Conservation (phyloP, 129 eudicot species). For the Logfia minima region DNA sequence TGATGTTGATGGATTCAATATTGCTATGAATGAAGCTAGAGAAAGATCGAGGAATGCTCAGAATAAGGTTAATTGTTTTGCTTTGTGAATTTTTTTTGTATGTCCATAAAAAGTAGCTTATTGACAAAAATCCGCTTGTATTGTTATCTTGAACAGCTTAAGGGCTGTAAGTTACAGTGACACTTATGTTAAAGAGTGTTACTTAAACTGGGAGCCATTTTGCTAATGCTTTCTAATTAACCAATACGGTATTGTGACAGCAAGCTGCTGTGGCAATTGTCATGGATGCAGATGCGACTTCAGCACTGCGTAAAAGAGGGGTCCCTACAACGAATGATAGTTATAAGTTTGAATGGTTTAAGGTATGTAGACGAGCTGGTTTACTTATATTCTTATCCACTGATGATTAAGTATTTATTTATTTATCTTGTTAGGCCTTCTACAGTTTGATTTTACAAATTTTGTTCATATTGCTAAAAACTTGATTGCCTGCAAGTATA, state of each 20-base stretch:
- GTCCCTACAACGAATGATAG: constrained; percentile 69
- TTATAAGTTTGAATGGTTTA: constrained; percentile 72
- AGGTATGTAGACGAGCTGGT: constrained; percentile 51
- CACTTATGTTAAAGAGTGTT: background rate
- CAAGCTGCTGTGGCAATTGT: constrained; percentile 69
- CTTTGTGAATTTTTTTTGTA: background rate
- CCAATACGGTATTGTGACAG: constrained; percentile 37
- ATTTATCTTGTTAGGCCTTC: background rate
- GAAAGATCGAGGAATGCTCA: constrained; percentile 96
- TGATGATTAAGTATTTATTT: background rate
- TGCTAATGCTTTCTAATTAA: background rate
- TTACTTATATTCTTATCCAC: background rate
- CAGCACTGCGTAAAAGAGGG: constrained; percentile 72
- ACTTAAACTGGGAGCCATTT: background rate
- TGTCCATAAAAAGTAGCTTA: background rate
- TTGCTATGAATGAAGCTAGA: constrained; percentile 91
- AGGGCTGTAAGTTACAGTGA: background rate
- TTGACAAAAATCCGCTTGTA: background rate
- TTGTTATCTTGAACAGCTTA: background rate
- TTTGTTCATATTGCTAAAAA: background rate
- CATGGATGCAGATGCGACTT: constrained; percentile 97
- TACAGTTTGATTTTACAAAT: background rate
- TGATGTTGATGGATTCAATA: constrained; percentile 73
- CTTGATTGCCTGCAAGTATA: background rate
- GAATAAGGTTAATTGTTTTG: constrained; percentile 56